These are phyloP conservation scores for Neltuma alba DNA, from an alignment of 306 rosid species.

Conservation along the genomic window DNA sequence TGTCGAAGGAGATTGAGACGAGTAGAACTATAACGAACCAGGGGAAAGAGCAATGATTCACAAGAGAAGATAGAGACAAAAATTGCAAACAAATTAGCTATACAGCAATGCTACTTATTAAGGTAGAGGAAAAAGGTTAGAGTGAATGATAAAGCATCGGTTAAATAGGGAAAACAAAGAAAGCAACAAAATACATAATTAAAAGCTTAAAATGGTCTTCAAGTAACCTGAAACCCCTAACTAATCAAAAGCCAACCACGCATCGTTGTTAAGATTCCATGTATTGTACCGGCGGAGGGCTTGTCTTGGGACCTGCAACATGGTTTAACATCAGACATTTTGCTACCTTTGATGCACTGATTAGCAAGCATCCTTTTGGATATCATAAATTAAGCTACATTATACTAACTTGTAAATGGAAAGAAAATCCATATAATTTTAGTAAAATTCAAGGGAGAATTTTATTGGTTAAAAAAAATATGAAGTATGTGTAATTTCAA, in stretches of 20 bases:
- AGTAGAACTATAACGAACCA: background rate
- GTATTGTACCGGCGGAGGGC: conserved; percentile 79
- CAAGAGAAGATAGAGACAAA: background rate
- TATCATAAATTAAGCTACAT: background rate
- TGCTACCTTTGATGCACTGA: conserved; percentile 8
- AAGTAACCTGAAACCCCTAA: conserved; percentile 11
- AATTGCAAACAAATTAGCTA: conserved; percentile 3
- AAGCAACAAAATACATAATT: conserved; percentile 26
- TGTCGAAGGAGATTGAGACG: background rate
- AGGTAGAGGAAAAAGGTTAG: background rate
- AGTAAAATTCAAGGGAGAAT: background rate
- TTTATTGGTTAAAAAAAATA: background rate
- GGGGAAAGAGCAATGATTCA: background rate
- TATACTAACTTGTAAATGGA: background rate
- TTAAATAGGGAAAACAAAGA: conserved; percentile 15
- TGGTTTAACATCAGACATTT: conserved; percentile 29
- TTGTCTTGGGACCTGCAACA: conserved; percentile 67
- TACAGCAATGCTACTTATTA: background rate
- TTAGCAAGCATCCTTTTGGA: conserved; percentile 8
- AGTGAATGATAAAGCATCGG: conserved; percentile 35
- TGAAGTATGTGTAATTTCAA: background rate
- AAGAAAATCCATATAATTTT: background rate
- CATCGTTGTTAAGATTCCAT: conserved; percentile 66
- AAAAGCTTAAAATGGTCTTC: conserved; percentile 29
- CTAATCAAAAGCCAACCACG: conserved; percentile 9